These are phyloP conservation scores for Geotrichum macrosporum DNA, from an alignment of 1,139 yeast species.

Conservation along the genomic window DNA sequence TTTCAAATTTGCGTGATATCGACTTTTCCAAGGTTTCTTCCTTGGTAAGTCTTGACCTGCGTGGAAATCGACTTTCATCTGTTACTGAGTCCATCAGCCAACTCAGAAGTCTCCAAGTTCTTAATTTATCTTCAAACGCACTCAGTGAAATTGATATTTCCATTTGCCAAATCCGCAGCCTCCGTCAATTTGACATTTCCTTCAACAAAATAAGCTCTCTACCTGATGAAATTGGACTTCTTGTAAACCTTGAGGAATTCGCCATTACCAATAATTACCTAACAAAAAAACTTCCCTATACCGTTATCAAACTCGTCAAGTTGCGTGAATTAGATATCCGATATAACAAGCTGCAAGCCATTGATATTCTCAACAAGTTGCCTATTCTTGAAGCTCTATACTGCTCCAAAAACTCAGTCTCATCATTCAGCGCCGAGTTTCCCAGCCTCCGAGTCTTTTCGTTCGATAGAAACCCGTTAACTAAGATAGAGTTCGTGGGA, in stretches of 20 bases:
- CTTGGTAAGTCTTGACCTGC: conserved; percentile 39
- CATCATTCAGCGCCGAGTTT: conserved; percentile 55
- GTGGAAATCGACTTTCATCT: conserved; percentile 66
- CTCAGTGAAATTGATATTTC: conserved; percentile 66
- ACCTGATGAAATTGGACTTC: conserved; percentile 57
- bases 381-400: conserved; percentile 67
- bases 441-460: conserved; percentile 39
- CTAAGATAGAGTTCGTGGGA: conserved; percentile 63
- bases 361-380: conserved; percentile 61
- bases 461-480: conserved; percentile 73
- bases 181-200: conserved; percentile 71
- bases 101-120: conserved; percentile 51
- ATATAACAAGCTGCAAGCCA: conserved; percentile 62
- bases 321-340: conserved; percentile 74
- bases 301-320: conserved; percentile 50
- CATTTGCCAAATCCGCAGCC: conserved; percentile 53
- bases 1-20: conserved; percentile 34
- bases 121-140: conserved; percentile 79
- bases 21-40: conserved; percentile 31
- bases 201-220: conserved; percentile 64
- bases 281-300: conserved; percentile 50
- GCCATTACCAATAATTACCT: conserved; percentile 72
- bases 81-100: conserved; percentile 62
- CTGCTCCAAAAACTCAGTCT: conserved; percentile 72
- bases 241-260: conserved; percentile 59